Percentiles rank a stretch among this genome's conserved stretches.
These are phyloP conservation scores for Pseudocercospora vitis DNA, from an alignment of 2,329 filamentous ascomycete genomes.

Conservation along the genomic window DNA sequence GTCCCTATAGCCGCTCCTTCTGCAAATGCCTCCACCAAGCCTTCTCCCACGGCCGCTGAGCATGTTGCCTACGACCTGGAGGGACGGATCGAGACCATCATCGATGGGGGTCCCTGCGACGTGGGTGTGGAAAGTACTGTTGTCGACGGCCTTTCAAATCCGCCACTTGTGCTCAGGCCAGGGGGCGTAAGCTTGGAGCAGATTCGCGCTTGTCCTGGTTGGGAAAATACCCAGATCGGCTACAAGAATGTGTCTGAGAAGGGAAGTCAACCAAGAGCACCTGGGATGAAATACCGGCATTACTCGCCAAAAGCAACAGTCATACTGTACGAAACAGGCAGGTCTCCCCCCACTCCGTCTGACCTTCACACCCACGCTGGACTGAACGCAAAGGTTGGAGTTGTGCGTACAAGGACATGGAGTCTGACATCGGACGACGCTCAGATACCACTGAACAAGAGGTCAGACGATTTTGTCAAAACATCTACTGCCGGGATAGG, in stretches of 20 bases:
- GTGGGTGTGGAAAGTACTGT: slow-evolving; percentile 97
- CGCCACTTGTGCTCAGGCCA: slow-evolving; percentile 79
- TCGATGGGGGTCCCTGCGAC: slow-evolving; percentile 82
- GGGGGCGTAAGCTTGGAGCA: slow-evolving; percentile 85
- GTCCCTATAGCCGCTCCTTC: slow-evolving; percentile 86
- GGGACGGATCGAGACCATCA: slow-evolving; percentile 78
- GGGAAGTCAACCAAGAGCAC: slow-evolving; percentile 71
- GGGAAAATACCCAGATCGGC: slow-evolving; percentile 73
- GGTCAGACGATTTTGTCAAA: too few species aligned
- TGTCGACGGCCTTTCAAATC: slow-evolving; percentile 80
- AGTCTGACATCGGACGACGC: slow-evolving; percentile 14
- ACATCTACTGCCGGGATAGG: neutral
- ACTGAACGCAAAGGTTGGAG: slow-evolving; percentile 37
- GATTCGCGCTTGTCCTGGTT: slow-evolving; percentile 70
- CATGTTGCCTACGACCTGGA: slow-evolving; percentile 85
- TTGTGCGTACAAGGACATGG: slow-evolving; percentile 44
- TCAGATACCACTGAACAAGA: slow-evolving; percentile 1
- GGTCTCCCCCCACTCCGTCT: slow-evolving; percentile 31
- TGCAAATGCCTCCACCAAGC: slow-evolving; percentile 90
- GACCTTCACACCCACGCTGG: slow-evolving; percentile 36
- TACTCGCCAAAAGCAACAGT: slow-evolving; percentile 91
- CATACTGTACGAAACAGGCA: slow-evolving; percentile 61
- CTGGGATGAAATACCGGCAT: slow-evolving; percentile 99
- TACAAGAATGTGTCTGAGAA: slow-evolving; percentile 74
- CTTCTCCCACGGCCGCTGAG: slow-evolving; percentile 84